Evolutionary conservation across 1,139 yeast genomes (phyloP).

Genomic region (Pichia kudriavzevii): DNA sequence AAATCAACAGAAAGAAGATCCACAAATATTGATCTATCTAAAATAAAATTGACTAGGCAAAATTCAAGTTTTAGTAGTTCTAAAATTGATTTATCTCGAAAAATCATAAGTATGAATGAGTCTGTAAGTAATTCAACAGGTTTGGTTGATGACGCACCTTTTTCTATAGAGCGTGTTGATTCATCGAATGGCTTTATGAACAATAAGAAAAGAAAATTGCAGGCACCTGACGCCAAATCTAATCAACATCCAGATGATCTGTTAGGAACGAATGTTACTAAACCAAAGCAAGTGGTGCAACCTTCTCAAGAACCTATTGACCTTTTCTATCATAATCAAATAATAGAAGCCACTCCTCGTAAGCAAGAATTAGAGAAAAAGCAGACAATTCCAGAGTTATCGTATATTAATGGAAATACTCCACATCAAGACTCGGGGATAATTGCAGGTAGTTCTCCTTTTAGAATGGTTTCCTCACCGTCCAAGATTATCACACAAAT

Average conservation of each 20-base stretch:
- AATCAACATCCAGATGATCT: too few relatives aligned
- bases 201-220: slow-evolving; percentile 10
- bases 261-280: too few relatives aligned
- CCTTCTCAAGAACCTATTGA: neutral
- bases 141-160: neutral
- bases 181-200: slow-evolving; percentile 10
- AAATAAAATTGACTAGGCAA: slow-evolving; percentile 19
- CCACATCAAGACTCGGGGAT: too few relatives aligned
- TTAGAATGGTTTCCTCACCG: too few relatives aligned
- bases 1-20: slow-evolving; percentile 4
- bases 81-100: slow-evolving; percentile 21
- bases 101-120: slow-evolving; percentile 27
- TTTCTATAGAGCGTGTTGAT: neutral
- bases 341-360: slow-evolving; percentile 20
- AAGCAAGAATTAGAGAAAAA: slow-evolving; percentile 3
- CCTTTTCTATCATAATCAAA: slow-evolving; percentile 9
- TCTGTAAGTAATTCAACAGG: too few relatives aligned
- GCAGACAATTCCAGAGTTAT: neutral
- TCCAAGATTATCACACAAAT: slow-evolving; percentile 5
- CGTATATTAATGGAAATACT: too few relatives aligned
- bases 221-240: slow-evolving; percentile 6
- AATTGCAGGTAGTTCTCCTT: too few relatives aligned
- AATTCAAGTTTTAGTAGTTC: slow-evolving; percentile 19
- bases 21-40: slow-evolving; percentile 14
- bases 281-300: too few relatives aligned